Evolutionary conservation across 768 basidiomycete genomes (phyloP), one percentile per base, ranked within the genome.

Genomic region (Psilocybe azurescens): DNA sequence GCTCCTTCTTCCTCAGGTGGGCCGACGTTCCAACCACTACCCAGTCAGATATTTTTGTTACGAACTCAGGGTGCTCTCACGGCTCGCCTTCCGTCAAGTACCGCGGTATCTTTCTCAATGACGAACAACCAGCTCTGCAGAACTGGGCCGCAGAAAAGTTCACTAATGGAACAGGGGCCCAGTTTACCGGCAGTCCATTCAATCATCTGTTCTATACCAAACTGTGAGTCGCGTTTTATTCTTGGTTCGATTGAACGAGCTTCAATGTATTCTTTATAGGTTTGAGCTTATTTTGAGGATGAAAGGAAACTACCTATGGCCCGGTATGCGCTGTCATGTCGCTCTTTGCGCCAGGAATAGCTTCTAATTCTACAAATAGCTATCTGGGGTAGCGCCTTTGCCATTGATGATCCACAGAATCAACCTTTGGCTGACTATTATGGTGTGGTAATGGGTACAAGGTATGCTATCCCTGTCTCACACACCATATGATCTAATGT

Each of bases 241-340:
- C 16, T 13, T 9, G 29, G 56, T 33, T 33, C 6, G 10, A 38
- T 14, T 28, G 41, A 24, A 24, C 1, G 39, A 33, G 18, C 20
- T 14, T 18, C 28, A 55, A 60, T 46, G 18, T 3, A 7, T 9
- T 1, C 16, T n/a, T 32, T 24, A 14, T 67, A 86, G 89, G 52
- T 90, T 88, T 62, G 89, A 90, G 69, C 72, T 90, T 41, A 74
- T 92, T 53, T 77, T 91, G 49, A 79, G 89, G 13, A 70, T 90
- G 62, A 89, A 86, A 68, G 87, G 79, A 24, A 92, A 92, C 73
- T 86, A 87, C 68, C 73, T 91, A 6, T 90, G 89, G 89, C 89
- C 89, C 58, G 84, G 83, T 83, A 64, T 28, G 77, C 74, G 14
- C 3, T 24, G 53, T 38, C n/a, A n/a, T 28, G 49, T 48, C 32